phyloP scores from a whole-genome alignment of 805 yeast genomes.

The Hemisphaericaspora nanyangensis region DNA sequence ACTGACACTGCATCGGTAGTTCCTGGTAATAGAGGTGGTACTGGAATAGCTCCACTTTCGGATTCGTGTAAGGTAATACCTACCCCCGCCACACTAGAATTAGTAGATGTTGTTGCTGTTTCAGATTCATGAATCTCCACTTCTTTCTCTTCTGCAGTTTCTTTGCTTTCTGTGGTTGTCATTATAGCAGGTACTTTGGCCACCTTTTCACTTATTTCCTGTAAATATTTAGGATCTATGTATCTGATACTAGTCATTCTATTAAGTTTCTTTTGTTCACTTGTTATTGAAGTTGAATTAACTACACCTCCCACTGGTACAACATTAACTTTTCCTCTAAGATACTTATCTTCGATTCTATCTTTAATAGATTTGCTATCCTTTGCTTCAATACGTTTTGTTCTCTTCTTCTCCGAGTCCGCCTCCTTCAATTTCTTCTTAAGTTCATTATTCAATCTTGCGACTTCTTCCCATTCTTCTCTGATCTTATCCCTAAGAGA shows the following conservation, averaged over 20 bases:
- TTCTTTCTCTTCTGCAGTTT: conserved; percentile 4
- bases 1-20: too few species aligned
- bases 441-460: conserved; percentile 35
- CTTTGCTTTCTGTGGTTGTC: conserved; percentile 31
- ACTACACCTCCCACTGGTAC: conserved; percentile 8
- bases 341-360: conserved; percentile 42
- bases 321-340: conserved; percentile 39
- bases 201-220: conserved; percentile 51
- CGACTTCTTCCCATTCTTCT: conserved; percentile 41
- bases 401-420: conserved; percentile 11
- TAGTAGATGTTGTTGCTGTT: too few species aligned
- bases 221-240: conserved; percentile 48
- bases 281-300: conserved; percentile 8
- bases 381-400: conserved; percentile 7
- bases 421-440: conserved; percentile 33
- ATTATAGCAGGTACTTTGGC: conserved; percentile 17
- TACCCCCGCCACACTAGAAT: too few species aligned
- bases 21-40: conserved; percentile 2
- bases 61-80: too few species aligned
- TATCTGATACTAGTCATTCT: conserved; percentile 33
- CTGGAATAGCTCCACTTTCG: conserved; percentile 7
- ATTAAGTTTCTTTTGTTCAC: conserved; percentile 22
- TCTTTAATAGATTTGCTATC: conserved; percentile 16
- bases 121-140: background rate
- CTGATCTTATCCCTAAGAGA: conserved; percentile 33